Evolutionary conservation across 202 grass and related monocot species (phyloP).

Genomic region (Setaria viridis): DNA sequence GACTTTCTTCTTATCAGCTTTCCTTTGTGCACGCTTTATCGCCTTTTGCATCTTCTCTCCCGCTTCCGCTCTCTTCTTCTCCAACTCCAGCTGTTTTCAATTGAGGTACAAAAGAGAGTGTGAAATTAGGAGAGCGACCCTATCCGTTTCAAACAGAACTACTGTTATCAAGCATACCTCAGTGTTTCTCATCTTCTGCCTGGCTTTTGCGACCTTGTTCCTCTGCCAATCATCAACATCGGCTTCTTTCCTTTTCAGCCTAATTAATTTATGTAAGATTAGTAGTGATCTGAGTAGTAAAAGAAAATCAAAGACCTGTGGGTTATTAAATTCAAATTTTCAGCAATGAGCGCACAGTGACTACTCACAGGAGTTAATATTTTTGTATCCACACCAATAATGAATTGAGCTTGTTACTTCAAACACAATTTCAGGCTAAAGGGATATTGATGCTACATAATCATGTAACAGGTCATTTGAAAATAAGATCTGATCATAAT

Average conservation of each 20-base stretch:
- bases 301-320: neutral
- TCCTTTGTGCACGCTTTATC: conserved; percentile 60
- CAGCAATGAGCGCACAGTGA: conserved; percentile 4
- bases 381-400: conserved; percentile 24
- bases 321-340: conserved; percentile 18
- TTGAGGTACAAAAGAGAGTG: conserved; percentile 36
- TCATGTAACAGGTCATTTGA: conserved; percentile 32
- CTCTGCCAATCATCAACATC: conserved; percentile 72
- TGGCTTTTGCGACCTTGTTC: conserved; percentile 62
- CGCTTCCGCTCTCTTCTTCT: conserved; percentile 59
- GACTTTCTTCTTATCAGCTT: conserved; percentile 72
- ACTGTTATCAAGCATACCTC: conserved; percentile 55
- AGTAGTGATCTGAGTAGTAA: conserved; percentile 13
- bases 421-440: conserved; percentile 32
- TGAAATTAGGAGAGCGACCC: conserved; percentile 19
- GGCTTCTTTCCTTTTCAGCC: conserved; percentile 68
- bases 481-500: conserved; percentile 8
- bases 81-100: conserved; percentile 63
- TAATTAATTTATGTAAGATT: conserved; percentile 50
- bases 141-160: conserved; percentile 4
- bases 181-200: conserved; percentile 52
- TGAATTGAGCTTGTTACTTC: conserved; percentile 2
- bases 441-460: conserved; percentile 6
- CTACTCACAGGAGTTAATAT: neutral
- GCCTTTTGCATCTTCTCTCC: conserved; percentile 64